Conservation (phyloP, 2,329 filamentous ascomycete species). For the Fusarium mundagurra region DNA sequence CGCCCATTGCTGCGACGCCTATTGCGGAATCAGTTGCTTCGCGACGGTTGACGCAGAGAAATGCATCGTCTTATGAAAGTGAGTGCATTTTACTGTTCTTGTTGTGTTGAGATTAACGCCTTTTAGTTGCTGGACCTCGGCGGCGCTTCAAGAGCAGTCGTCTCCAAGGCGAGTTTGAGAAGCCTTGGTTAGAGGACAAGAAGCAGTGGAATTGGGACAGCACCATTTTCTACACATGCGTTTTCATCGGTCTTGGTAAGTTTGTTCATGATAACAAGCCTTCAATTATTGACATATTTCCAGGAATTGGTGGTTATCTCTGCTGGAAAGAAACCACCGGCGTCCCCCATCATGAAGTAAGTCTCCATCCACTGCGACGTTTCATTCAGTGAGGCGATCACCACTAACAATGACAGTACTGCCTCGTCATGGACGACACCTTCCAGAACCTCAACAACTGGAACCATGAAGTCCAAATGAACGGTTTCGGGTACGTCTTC, state of each 20-base stretch:
- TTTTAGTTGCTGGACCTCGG: conserved; percentile 39
- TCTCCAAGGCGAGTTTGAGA: conserved; percentile 40
- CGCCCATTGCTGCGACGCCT: conserved; percentile 32
- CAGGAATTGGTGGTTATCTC: conserved; percentile 33
- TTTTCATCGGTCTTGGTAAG: conserved; percentile 37
- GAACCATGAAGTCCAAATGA: conserved; percentile 56
- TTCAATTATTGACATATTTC: neutral
- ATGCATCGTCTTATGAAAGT: conserved; percentile 30
- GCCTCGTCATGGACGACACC: conserved; percentile 38
- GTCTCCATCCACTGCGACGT: neutral
- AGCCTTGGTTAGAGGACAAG: conserved; percentile 38
- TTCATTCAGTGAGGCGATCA: neutral
- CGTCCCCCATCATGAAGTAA: conserved; percentile 35
- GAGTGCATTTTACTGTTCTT: neutral
- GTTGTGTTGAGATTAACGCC: neutral
- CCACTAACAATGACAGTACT: conserved; percentile 33
- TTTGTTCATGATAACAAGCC: accelerated
- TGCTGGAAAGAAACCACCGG: conserved; percentile 31
- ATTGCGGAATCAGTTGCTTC: conserved; percentile 29
- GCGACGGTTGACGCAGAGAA: conserved; percentile 15
- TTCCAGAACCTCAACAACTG: conserved; percentile 52
- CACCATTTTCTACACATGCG: conserved; percentile 41
- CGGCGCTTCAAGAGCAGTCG: conserved; percentile 43
- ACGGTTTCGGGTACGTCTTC: conserved; percentile 50
- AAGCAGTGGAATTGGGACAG: conserved; percentile 41